These are phyloP conservation scores for Aspergillus conjunctus DNA, from an alignment of 495 filamentous ascomycete species.

Conservation along the genomic window DNA sequence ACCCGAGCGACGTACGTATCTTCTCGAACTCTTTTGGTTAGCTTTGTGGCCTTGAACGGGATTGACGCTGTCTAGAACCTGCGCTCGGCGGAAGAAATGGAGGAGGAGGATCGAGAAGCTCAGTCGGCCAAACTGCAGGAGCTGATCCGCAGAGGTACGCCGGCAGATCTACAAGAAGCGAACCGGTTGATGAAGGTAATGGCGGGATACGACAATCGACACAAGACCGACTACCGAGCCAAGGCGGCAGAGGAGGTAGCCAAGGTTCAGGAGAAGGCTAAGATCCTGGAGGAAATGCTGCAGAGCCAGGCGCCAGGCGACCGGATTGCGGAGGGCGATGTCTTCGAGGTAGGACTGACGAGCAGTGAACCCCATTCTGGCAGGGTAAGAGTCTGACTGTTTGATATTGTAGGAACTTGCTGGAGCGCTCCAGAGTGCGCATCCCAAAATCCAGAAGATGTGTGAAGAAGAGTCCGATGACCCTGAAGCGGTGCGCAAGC, in stretches of 20 bases:
- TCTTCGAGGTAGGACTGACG: slow-evolving; percentile 68
- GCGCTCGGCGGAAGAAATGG: slow-evolving; percentile 97
- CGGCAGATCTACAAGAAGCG: slow-evolving; percentile 91
- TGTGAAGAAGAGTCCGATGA: slow-evolving; percentile 98
- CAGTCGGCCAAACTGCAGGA: slow-evolving; percentile 98
- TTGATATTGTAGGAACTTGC: slow-evolving; percentile 68
- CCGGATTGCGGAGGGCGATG: slow-evolving; percentile 82
- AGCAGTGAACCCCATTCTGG: neutral
- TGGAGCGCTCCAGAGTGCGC: slow-evolving; percentile 86
- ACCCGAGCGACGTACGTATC: slow-evolving; percentile 88
- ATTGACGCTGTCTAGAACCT: slow-evolving; percentile 67
- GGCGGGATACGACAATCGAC: slow-evolving; percentile 92
- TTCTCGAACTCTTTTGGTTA: neutral
- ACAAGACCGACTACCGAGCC: slow-evolving; percentile 95
- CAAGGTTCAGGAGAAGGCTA: slow-evolving; percentile 90
- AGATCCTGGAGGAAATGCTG: slow-evolving; percentile 88
- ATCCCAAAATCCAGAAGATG: slow-evolving; percentile 99
- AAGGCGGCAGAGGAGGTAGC: slow-evolving; percentile 95
- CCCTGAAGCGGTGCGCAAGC: slow-evolving; percentile 89
- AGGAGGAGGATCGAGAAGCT: slow-evolving; percentile 90
- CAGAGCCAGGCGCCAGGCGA: slow-evolving; percentile 82
- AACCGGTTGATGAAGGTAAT: slow-evolving; percentile 98
- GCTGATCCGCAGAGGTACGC: slow-evolving; percentile 87
- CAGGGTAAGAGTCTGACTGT: slow-evolving; percentile 6
- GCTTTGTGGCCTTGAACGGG: neutral